Evolutionary conservation across 129 eudicot species (phyloP).

Genomic region (Mikania micrantha): DNA sequence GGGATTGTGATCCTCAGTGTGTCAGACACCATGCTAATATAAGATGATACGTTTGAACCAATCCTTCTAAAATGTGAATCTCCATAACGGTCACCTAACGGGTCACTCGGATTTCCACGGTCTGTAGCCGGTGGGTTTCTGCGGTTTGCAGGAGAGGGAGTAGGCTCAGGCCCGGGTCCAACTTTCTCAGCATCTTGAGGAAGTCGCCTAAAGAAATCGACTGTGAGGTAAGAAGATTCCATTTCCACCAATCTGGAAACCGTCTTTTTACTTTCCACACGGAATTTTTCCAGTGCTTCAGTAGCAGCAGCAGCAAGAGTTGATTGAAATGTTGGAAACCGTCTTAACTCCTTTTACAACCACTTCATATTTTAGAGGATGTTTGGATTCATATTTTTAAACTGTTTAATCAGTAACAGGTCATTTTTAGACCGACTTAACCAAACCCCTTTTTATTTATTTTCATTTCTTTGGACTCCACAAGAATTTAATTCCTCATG

Average conservation of each 20-base stretch:
- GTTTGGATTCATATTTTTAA: neutral
- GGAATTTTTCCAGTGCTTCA: slow-evolving; percentile 79
- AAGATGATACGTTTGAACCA: slow-evolving; percentile 84
- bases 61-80: slow-evolving; percentile 91
- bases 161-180: slow-evolving; percentile 14
- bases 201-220: slow-evolving; percentile 86
- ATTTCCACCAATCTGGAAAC: slow-evolving; percentile 83
- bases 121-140: slow-evolving; percentile 29
- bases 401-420: neutral
- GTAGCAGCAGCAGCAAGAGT: slow-evolving; percentile 65
- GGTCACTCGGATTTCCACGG: slow-evolving; percentile 35
- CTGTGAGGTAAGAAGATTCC: slow-evolving; percentile 93
- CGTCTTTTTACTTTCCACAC: slow-evolving; percentile 84
- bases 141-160: slow-evolving; percentile 29
- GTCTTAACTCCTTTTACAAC: slow-evolving; percentile 65
- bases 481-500: too few relatives aligned
- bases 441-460: too few relatives aligned
- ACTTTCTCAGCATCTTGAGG: slow-evolving; percentile 73
- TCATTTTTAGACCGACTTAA: neutral
- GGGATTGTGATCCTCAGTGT: slow-evolving; percentile 73
- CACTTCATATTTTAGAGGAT: neutral
- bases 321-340: slow-evolving; percentile 81
- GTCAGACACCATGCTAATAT: slow-evolving; percentile 70
- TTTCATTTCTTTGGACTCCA: too few relatives aligned
- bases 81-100: slow-evolving; percentile 56